phyloP scores from a whole-genome alignment of 2,329 filamentous ascomycete species.

The Pseudomassariella vexata region DNA sequence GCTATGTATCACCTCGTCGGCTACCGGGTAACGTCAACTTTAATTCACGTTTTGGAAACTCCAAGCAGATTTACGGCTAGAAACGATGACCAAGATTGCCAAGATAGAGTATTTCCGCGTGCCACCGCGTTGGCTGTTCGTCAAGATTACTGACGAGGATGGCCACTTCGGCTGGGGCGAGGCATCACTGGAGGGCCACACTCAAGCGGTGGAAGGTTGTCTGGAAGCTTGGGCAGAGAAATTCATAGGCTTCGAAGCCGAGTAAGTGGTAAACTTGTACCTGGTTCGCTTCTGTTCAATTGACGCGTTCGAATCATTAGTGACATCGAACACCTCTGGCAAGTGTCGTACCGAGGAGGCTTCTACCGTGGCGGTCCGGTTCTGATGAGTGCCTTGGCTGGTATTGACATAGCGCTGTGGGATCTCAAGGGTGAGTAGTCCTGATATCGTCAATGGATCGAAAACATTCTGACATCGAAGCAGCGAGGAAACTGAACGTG shows the following conservation, averaged over 20 bases:
- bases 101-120: slow-evolving; percentile 69
- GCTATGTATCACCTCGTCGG: no score
- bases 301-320: slow-evolving; percentile 28
- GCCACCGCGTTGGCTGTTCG: slow-evolving; percentile 70
- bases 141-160: slow-evolving; percentile 65
- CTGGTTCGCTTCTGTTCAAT: neutral
- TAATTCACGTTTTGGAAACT: no score
- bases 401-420: slow-evolving; percentile 76
- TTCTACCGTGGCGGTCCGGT: slow-evolving; percentile 78
- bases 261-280: no score
- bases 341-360: slow-evolving; percentile 61
- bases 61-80: neutral
- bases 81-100: slow-evolving; percentile 55
- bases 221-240: slow-evolving; percentile 60
- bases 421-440: slow-evolving; percentile 56
- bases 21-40: no score
- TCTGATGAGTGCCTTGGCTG: slow-evolving; percentile 72
- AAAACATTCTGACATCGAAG: neutral
- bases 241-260: slow-evolving; percentile 62
- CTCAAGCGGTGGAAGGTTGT: slow-evolving; percentile 67
- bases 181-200: slow-evolving; percentile 68
- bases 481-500: slow-evolving; percentile 46
- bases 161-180: slow-evolving; percentile 68
- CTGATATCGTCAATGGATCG: neutral
- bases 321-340: slow-evolving; percentile 79